phyloP scores from a whole-genome alignment of 306 rosid genomes.

The Trifolium dubium region DNA sequence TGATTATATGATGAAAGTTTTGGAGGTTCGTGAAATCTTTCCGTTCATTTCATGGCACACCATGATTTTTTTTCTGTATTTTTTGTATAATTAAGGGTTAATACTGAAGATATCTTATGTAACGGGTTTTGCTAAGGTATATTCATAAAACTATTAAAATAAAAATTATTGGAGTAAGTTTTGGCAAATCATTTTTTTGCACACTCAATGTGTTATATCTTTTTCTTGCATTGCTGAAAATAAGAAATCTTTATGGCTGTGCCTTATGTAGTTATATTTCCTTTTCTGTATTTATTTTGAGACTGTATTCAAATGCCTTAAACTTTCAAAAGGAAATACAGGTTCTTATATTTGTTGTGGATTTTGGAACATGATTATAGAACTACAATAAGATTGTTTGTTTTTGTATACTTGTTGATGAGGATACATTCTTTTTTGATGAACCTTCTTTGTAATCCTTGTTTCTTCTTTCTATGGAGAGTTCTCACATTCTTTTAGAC shows the following conservation, averaged over 20 bases:
- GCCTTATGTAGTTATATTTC: slow-evolving; percentile 12
- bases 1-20: slow-evolving; percentile 92
- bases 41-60: slow-evolving; percentile 22
- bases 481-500: background rate
- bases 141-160: slow-evolving; percentile 5
- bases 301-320: slow-evolving; percentile 7
- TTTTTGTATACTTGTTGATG: slow-evolving; percentile 30
- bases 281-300: slow-evolving; percentile 32
- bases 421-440: slow-evolving; percentile 9
- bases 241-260: slow-evolving; percentile 29
- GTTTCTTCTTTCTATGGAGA: background rate
- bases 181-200: slow-evolving; percentile 16
- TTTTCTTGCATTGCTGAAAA: slow-evolving; percentile 28
- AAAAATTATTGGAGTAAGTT: slow-evolving; percentile 3
- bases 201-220: slow-evolving; percentile 1
- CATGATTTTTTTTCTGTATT: slow-evolving; percentile 6
- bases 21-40: slow-evolving; percentile 73
- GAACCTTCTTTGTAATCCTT: slow-evolving; percentile 21
- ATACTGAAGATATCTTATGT: slow-evolving; percentile 31
- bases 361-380: slow-evolving; percentile 8
- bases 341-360: slow-evolving; percentile 20
- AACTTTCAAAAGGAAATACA: slow-evolving; percentile 20
- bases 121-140: slow-evolving; percentile 23
- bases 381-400: slow-evolving; percentile 28
- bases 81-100: slow-evolving; percentile 10